Evolutionary conservation across 805 yeast genomes (phyloP), one percentile per base, ranked within the genome.

Genomic region (Cyberlindnera japonica): DNA sequence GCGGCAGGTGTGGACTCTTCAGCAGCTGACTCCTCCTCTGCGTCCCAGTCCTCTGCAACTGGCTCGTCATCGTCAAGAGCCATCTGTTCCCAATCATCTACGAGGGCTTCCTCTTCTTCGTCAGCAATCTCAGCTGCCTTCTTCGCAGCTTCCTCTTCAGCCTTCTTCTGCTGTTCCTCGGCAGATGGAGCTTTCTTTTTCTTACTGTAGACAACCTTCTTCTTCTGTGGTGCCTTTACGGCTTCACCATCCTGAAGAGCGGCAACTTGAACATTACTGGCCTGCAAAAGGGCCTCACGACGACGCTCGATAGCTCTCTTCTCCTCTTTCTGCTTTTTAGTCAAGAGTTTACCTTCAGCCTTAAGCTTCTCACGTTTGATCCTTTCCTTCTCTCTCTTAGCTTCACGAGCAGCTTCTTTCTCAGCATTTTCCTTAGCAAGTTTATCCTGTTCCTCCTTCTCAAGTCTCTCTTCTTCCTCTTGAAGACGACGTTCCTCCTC

Each of bases 281-380:
- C 68, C 44, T 81, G 81, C 50, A 91, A 72, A 47, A 91, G 71
- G 56, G 82, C 89, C 50, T 85, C 85, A 63, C 95, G 84, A 69
- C 98, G 88, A 61, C 85, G 84, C 59, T 91, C 97, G 56, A 81
- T 77, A 29, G 81, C 64, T 39, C 81, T 86, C 68, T 86, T 85
- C 62, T 89, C 95, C 64, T 89, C 96, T 67, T 85, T 88, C 72
- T 93, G 99, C 61, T 90, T 91, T 71, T 87, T 93, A 44, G 96
- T 85, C 59, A 93, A 68, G 40, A 82, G 79, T 61, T 93, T 93
- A 58, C 99, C 99, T 67, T 91, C 97, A 25, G 96, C 93, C 67
- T 86, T 87, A 62, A 93, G 78, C 67, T 87, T 91, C 57, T 93
- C 99, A 51, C 77, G 83, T 72, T 84, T 89, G 44, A 75, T 74